These are phyloP conservation scores for Ambrosiella beaveri DNA, from an alignment of 2,329 filamentous ascomycete species.

Conservation along the genomic window DNA sequence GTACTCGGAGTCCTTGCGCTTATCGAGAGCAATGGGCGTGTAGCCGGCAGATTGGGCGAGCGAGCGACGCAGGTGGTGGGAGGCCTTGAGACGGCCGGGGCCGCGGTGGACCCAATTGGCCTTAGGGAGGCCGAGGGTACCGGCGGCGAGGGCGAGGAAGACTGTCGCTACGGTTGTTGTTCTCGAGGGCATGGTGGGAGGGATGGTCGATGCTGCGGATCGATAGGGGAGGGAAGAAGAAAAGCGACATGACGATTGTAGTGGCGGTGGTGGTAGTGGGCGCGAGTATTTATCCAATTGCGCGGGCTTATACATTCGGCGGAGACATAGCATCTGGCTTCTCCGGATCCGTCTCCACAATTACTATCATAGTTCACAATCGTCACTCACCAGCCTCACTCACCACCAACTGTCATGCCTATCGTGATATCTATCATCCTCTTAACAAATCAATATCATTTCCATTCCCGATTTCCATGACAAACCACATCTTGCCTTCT, in stretches of 20 bases:
- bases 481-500: no score
- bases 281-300: neutral
- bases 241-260: neutral
- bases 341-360: neutral
- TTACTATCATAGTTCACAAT: neutral
- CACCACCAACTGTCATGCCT: neutral
- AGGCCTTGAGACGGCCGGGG: constrained; percentile 9
- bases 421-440: neutral
- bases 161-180: neutral
- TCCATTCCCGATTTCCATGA: no score
- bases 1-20: constrained; percentile 1
- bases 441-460: no score
- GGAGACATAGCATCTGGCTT: neutral
- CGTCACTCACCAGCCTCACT: neutral
- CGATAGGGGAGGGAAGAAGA: neutral
- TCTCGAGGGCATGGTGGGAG: no score
- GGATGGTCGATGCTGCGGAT: neutral
- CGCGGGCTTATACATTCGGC: neutral
- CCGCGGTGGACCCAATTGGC: constrained; percentile 11
- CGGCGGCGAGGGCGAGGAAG: constrained; percentile 7
- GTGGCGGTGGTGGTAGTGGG: neutral
- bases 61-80: constrained; percentile 10
- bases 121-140: constrained; percentile 6
- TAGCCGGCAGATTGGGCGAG: constrained; percentile 4
- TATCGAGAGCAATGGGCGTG: neutral